These are phyloP conservation scores for Nigrospora oryzae DNA, from an alignment of 2,329 filamentous ascomycete species.

Conservation along the genomic window DNA sequence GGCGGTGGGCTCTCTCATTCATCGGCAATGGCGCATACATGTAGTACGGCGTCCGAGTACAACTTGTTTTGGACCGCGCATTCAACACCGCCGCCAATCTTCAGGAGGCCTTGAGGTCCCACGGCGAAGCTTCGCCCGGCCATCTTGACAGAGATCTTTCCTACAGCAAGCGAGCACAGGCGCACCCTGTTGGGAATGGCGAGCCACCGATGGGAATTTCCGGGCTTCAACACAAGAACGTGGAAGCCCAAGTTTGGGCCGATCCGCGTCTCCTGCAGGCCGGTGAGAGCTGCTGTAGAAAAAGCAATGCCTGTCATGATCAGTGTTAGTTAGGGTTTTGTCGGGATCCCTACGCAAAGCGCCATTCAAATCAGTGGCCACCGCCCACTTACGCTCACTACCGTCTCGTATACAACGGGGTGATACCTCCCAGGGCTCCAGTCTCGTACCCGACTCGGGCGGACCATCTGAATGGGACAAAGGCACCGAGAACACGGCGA, in stretches of 20 bases:
- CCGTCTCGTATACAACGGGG: background rate
- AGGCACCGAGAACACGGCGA: no score
- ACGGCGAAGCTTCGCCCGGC: background rate
- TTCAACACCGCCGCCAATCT: background rate
- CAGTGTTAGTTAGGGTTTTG: background rate
- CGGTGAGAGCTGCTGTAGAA: background rate
- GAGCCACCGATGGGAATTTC: background rate
- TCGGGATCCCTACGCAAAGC: background rate
- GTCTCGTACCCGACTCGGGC: background rate
- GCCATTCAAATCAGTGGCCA: no score
- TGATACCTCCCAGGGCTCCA: background rate
- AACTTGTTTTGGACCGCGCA: background rate
- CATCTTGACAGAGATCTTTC: background rate
- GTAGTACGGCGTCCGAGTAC: background rate
- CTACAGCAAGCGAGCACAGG: background rate
- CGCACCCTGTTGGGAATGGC: background rate
- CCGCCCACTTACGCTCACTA: background rate
- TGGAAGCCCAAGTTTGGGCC: background rate
- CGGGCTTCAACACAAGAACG: background rate
- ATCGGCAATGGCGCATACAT: no score
- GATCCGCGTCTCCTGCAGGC: background rate
- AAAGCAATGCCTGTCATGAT: background rate
- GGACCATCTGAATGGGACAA: background rate
- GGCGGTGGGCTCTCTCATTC: no score
- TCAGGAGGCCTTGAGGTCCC: background rate